A percentile compares a stretch with the other conserved stretches of the same genome.
Conservation (phyloP, 148 eudicot genomes). For the Pouteria glomerata region DNA sequence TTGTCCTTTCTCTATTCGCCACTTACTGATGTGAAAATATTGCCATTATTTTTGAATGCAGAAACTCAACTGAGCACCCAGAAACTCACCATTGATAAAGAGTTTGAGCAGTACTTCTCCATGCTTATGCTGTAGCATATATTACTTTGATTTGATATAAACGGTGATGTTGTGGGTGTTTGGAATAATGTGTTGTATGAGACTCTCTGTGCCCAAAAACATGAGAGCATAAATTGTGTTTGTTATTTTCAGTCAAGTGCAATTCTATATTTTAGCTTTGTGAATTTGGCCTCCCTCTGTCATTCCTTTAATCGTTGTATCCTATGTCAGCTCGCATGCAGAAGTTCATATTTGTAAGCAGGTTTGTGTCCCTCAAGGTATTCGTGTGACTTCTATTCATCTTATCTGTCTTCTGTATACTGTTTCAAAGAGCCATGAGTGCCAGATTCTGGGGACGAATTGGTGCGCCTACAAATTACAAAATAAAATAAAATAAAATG, state of each 20-base stretch:
- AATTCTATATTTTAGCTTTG: background rate
- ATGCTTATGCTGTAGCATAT: conserved; percentile 30
- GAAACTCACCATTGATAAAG: conserved; percentile 43
- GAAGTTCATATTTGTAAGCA: background rate
- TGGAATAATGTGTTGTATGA: background rate
- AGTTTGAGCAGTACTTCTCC: conserved; percentile 46
- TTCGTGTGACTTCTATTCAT: background rate
- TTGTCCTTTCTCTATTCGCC: background rate
- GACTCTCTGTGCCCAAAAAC: background rate
- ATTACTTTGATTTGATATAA: background rate
- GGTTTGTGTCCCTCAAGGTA: background rate
- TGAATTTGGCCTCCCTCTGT: background rate
- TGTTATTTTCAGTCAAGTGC: background rate
- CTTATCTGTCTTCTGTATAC: background rate
- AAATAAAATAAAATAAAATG: no score
- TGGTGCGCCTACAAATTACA: no score
- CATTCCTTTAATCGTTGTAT: background rate
- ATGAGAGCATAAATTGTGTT: background rate
- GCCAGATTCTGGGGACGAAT: no score
- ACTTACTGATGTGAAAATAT: background rate
- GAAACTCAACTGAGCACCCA: conserved; percentile 17
- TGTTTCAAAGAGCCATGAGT: no score
- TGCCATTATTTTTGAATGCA: conserved; percentile 23
- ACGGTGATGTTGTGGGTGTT: background rate
- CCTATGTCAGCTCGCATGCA: background rate